These are phyloP conservation scores for Geranium brycei DNA, from an alignment of 345 rosid species.

Conservation along the genomic window DNA sequence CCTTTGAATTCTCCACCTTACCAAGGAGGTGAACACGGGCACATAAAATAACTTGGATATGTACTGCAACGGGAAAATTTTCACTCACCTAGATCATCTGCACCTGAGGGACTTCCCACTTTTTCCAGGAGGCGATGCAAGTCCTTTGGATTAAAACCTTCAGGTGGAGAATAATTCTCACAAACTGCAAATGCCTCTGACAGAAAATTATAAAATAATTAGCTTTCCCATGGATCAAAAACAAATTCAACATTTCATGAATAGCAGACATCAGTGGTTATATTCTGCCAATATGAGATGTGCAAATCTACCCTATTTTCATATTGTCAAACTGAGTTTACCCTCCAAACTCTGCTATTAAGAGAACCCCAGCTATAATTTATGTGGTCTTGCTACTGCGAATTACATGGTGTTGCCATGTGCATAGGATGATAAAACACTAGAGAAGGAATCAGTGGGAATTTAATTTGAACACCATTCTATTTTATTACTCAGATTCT, in stretches of 20 bases:
- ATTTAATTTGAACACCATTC: too few relatives aligned
- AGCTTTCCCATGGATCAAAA: slow-evolving; percentile 2
- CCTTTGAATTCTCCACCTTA: too few relatives aligned
- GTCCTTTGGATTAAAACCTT: slow-evolving; percentile 71
- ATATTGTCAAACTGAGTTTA: too few relatives aligned
- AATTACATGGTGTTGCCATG: too few relatives aligned
- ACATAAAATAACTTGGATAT: not conserved
- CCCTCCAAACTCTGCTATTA: too few relatives aligned
- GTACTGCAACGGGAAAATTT: not conserved
- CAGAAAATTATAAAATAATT: slow-evolving; percentile 10
- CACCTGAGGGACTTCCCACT: slow-evolving; percentile 88
- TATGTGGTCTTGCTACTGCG: too few relatives aligned
- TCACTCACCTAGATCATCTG: slow-evolving; percentile 60
- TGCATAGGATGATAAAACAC: too few relatives aligned
- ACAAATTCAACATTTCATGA: too few relatives aligned
- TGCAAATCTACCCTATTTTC: not conserved
- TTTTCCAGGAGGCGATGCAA: slow-evolving; percentile 69
- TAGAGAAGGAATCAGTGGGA: too few relatives aligned
- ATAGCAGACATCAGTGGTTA: too few relatives aligned
- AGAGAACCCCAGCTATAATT: too few relatives aligned
- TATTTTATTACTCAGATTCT: too few relatives aligned
- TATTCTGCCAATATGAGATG: not conserved
- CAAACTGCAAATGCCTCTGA: slow-evolving; percentile 94
- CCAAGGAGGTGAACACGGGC: not conserved
- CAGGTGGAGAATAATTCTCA: slow-evolving; percentile 85